Evolutionary conservation across 805 yeast species (phyloP), one percentile per base, ranked within the genome.

Genomic region (Yamadazyma kitorensis): DNA sequence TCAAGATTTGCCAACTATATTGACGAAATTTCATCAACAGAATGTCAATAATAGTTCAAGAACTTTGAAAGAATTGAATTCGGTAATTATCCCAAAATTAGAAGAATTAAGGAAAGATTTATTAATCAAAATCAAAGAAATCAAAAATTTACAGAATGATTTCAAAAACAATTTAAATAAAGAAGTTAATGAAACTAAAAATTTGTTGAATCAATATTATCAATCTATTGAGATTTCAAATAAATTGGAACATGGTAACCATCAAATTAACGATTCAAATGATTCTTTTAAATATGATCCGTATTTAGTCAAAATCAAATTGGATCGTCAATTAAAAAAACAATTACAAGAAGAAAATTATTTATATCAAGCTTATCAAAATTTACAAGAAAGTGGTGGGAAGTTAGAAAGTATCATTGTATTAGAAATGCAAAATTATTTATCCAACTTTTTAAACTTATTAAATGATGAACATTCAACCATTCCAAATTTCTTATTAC

Each of bases 391-490:
- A 23, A 82, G 96, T 1, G 96, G 95, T 31, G 80, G 81, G 37
- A 93, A 88, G 54, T 72, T 93, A 43, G 98, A 67, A 45, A 80
- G 84, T 49, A 91, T 87, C 41, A 93, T 93, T 15, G 86, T 83
- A 22, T 70, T 78, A 55, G 96, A 89, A 56, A 69, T 93, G 37
- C 97, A 93, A 65, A 80, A 78, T 47, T 86, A 93, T 13, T 59
- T 89, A 44, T 76, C 83, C 4, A 74, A 73, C 32, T 86, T 81
- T 58, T 83, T 91, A 17, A 77, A 76, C 46, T 61, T 82, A 24
- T 62, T 85, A 39, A 86, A 84, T 20, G 79, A 78, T 48, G 87
- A 84, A 56, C 81, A 88, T 25, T 82, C 81, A 47, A 67, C 82
- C 28, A 79, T 86, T 12, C 76, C 84, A 45, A 80, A 80, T 43